These are phyloP conservation scores for Suillus bovinus DNA, from an alignment of 768 basidiomycete species.

Conservation along the genomic window DNA sequence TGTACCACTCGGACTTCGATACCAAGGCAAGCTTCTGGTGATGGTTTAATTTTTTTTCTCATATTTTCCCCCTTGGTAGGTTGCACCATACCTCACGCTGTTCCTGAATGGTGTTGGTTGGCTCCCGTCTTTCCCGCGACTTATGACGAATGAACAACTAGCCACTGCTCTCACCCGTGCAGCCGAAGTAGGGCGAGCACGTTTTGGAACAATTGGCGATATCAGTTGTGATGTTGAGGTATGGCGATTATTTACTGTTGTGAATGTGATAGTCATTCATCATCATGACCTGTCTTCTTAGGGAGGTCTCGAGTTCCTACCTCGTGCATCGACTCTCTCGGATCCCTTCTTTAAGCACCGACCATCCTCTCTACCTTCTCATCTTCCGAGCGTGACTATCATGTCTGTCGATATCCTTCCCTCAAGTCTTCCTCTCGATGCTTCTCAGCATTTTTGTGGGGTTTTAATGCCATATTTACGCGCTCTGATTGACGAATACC, in stretches of 20 bases:
- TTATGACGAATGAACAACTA: conserved; percentile 73
- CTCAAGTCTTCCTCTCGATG: conserved; percentile 78
- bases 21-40: conserved; percentile 47
- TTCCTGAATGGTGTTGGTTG: conserved; percentile 89
- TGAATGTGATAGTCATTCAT: background rate
- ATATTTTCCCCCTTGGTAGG: conserved; percentile 37
- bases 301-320: conserved; percentile 87
- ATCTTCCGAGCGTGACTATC: conserved; percentile 65
- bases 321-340: conserved; percentile 74
- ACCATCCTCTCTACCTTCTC: conserved; percentile 40
- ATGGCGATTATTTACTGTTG: conserved; percentile 15
- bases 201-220: conserved; percentile 78
- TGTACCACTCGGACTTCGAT: conserved; percentile 68
- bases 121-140: conserved; percentile 72
- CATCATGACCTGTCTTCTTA: conserved; percentile 33
- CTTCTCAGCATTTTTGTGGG: conserved; percentile 73
- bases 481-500: conserved; percentile 48
- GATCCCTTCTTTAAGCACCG: conserved; percentile 65
- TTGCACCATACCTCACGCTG: conserved; percentile 84
- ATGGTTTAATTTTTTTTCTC: background rate
- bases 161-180: conserved; percentile 49
- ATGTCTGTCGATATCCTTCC: conserved; percentile 94
- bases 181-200: conserved; percentile 47
- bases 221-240: conserved; percentile 89
- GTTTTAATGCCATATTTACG: conserved; percentile 69